These are phyloP conservation scores for Verticillium isaacii DNA, from an alignment of 2,329 filamentous ascomycete species.

Conservation along the genomic window DNA sequence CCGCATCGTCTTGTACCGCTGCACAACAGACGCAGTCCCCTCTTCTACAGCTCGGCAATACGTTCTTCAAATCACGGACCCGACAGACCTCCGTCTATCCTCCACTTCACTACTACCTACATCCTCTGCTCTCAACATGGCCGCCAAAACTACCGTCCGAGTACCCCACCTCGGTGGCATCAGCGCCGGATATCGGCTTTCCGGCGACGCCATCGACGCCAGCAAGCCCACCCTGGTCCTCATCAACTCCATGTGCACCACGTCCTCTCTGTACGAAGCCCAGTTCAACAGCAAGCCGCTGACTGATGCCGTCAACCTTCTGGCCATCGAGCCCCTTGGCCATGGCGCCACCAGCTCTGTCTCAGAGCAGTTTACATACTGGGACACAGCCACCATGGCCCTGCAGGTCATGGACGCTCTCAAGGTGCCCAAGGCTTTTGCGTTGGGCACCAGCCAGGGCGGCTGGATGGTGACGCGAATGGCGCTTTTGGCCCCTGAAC, in stretches of 20 bases:
- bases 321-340: constrained; percentile 49
- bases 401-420: constrained; percentile 51
- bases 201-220: constrained; percentile 37
- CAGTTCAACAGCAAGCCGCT: constrained; percentile 37
- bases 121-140: constrained; percentile 18
- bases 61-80: not conserved
- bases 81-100: not conserved
- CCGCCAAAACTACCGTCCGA: constrained; percentile 34
- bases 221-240: constrained; percentile 46
- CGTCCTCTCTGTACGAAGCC: constrained; percentile 36
- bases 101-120: no score
- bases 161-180: constrained; percentile 45
- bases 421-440: constrained; percentile 41
- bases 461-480: constrained; percentile 47
- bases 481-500: constrained; percentile 44
- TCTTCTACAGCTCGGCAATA: not conserved
- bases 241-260: constrained; percentile 48
- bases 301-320: constrained; percentile 37
- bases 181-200: constrained; percentile 38
- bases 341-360: constrained; percentile 40
- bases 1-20: not conserved
- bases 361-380: constrained; percentile 49
- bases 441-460: constrained; percentile 46
- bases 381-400: constrained; percentile 49
- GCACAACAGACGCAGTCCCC: not conserved